Evolutionary conservation across 306 rosid genomes (phyloP), one percentile per base, ranked within the genome.

Genomic region (Cicer pinnatifidum): DNA sequence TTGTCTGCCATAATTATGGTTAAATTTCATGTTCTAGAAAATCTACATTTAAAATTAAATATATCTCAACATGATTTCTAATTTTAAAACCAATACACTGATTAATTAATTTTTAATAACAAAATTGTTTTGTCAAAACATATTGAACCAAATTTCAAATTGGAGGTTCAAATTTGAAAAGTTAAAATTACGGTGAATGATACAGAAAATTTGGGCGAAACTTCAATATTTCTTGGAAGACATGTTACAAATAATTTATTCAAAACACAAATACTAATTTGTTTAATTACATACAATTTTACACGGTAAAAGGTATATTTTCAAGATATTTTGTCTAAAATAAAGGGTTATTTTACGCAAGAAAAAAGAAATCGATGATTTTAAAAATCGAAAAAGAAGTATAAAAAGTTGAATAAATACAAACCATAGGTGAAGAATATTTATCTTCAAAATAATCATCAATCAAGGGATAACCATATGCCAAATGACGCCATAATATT

Each of bases 401-500:
- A 8, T 0, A 9, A 20, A 7, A 58, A 58, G 17, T 6, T 1
- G 9, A 5, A 57, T 11, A 62, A 35, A 61, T 1, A 60, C 61
- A 8, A 15, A 72, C 81, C 88, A 86, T 6, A 70, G 84, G 91
- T 45, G 33, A 28, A 57, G 81, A 60, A 63, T 82, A 6, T 46
- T 46, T 86, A 12, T 81, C 66, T 1, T 80, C 86, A 5, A 85
- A 48, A 28, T 76, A 74, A 10, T 66, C 28, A 47, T 85, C 86
- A 28, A 58, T 41, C 64, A 88, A 72, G 8, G 80, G n/a, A 8
- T 85, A 64, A 7, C 85, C 85, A 65, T 93, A 91, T 2, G 97
- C 96, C 48, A 93, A 47, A 84, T 89, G 92, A 19, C 88, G 98
- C 98, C 98, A 91, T 3, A 93, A 68, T 90, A 93, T 91, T 69